Base-by-base conservation (phyloP, 805 yeast genomes). In the Ogataea kodamae region DNA sequence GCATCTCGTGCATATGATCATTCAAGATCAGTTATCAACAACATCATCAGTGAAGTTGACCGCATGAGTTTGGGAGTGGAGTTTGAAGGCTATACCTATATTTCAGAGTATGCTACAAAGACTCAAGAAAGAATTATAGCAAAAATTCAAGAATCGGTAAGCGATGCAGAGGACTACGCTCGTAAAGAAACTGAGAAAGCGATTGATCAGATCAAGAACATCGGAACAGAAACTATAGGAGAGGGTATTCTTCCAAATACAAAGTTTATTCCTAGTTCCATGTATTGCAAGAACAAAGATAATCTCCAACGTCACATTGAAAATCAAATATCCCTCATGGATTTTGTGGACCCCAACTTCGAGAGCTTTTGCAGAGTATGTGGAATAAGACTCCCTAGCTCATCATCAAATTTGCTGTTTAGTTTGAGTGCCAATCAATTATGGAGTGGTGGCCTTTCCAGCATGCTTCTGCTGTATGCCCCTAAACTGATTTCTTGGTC, bases 281-380 rank as follows among this genome's bases (percentile, higher is more conserved):
- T 92, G 97, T 90, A 88, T 50, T 75, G 87, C 2, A 76, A 87
- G 46, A 70, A 70, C 37, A 73, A 70, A 23, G 96, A 92, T 49
- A 57, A 70, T 4, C 59, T 78, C 20, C 67, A 73, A 21, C 74
- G 80, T 42, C 68, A 72, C 23, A 64, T 89, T 17, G 67, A 74
- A 29, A 75, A 75, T 16, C 70, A 74, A 13, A 67, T 90, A 15
- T 75, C 81, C 9, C 24, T 84, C 5, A 34, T 67, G n/a, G 97
- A 92, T 60, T 78, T 88, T 46, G 66, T 89, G 51, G 95, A 89
- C 46, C 85, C 95, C 4, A 70, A 82, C 0, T 55, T 76, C 41
- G 82, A 78, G 23, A 74, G 81, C 3, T 72, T 80, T 38, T 52
- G 76, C 28, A 45, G 61, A 48, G 21, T 45, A 3, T 46, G 40